Conservation (phyloP, 306 rosid genomes). For the Cajanus cajan region DNA sequence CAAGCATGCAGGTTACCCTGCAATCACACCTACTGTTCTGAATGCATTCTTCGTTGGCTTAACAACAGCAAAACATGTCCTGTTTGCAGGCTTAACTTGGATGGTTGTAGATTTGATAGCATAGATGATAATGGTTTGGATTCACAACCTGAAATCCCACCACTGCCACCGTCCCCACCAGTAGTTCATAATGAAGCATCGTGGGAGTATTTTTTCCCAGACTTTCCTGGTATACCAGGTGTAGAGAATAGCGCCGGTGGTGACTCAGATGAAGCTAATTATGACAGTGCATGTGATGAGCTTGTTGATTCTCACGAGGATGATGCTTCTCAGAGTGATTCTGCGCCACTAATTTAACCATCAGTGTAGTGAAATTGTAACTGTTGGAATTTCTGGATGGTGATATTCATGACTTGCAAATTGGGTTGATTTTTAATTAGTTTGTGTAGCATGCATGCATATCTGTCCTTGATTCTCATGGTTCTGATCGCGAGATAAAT, state of each 20-base stretch:
- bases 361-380: neutral
- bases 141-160: neutral
- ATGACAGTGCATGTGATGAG: slow-evolving; percentile 25
- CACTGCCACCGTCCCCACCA: neutral
- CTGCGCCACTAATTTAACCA: neutral
- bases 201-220: neutral
- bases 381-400: neutral
- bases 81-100: slow-evolving; percentile 53
- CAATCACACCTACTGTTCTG: slow-evolving; percentile 57
- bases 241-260: neutral
- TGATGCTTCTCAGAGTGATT: neutral
- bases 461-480: neutral
- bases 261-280: slow-evolving; percentile 19
- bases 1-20: slow-evolving; percentile 63
- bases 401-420: neutral
- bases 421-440: neutral
- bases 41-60: slow-evolving; percentile 77
- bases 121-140: neutral
- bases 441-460: neutral
- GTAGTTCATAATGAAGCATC: too few species aligned
- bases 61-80: slow-evolving; percentile 70
- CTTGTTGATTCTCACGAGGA: neutral
- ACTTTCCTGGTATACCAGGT: neutral
- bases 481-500: neutral
- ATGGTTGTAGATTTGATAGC: neutral